Base-by-base conservation (phyloP, 208 protist species). In the Acanthamoeba castellanii region DNA sequence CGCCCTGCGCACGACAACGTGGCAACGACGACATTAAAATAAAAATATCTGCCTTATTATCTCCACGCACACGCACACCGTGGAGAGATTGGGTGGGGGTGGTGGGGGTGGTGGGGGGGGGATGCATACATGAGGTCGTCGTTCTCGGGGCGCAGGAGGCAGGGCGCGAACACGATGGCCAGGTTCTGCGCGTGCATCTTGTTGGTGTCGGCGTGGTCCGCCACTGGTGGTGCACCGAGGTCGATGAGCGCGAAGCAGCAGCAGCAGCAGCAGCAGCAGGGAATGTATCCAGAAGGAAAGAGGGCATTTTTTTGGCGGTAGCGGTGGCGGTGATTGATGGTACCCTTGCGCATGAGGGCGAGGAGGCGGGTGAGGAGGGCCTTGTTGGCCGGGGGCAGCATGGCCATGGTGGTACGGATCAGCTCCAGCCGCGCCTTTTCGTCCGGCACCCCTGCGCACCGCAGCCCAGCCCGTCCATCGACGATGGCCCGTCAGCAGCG, bases 121-220 rank as follows among this genome's bases (percentile, higher is more conserved):
- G 64, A 32, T 27, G 6, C n/a, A 18, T 78, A 78, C 70, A 78
- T 78, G 78, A 88, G 78, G 27, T 88, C 47, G 22, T 52, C 78
- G 42, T 88, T 88, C 3, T 25, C 25, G 52, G 42, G 47, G 47
- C 78, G 78, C 13, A 88, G 47, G 13, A 88, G 18, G 52, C 47
- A 88, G 78, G 78, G 78, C 3, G 78, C 78, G 34, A 88, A 88
- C 6, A 88, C 78, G 25, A 88, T 88, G 25, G 78, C 78, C 42
- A 88, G 27, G 47, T 88, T 88, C n/a, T 52, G 52, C 20, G 78
- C 42, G 25, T 88, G 78, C 78, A 88, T 88, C 27, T 88, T 52
- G 47, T 88, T 88, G 3, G 34, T 30, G 78, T 61, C 52, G 7
- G 47, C 42, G 78, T 88, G 78, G 78, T 88, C 78, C 52, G 78